These are phyloP conservation scores for Candida dubliniensis DNA, from an alignment of 1,139 yeast genomes.

Conservation along the genomic window DNA sequence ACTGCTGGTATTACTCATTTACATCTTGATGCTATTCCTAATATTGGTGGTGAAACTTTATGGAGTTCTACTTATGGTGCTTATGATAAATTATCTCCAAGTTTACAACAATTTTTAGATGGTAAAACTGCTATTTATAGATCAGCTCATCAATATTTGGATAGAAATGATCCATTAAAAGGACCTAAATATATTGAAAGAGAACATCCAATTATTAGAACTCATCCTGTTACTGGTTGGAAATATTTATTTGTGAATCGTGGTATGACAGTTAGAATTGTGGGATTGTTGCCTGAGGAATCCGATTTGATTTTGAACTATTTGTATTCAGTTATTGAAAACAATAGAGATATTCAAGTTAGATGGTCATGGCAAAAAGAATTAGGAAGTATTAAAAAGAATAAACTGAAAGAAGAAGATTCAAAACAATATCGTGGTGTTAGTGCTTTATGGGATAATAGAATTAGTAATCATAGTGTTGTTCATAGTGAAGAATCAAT, in stretches of 20 bases:
- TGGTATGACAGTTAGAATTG: slow-evolving; percentile 37
- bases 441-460: slow-evolving; percentile 60
- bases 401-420: slow-evolving; percentile 23
- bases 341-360: slow-evolving; percentile 46
- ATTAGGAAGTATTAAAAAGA: slow-evolving; percentile 6
- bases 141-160: slow-evolving; percentile 36
- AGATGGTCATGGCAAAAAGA: slow-evolving; percentile 49
- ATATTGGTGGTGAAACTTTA: slow-evolving; percentile 37
- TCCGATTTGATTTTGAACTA: slow-evolving; percentile 33
- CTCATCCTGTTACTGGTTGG: slow-evolving; percentile 47
- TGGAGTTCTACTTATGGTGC: slow-evolving; percentile 42
- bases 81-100: slow-evolving; percentile 39
- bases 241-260: slow-evolving; percentile 40
- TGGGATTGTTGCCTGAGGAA: slow-evolving; percentile 37
- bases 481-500: slow-evolving; percentile 53
- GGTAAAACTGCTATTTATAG: slow-evolving; percentile 39
- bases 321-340: slow-evolving; percentile 33
- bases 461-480: slow-evolving; percentile 51
- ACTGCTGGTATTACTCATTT: slow-evolving; percentile 42
- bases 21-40: slow-evolving; percentile 36
- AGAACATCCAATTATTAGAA: slow-evolving; percentile 42
- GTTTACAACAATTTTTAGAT: slow-evolving; percentile 36
- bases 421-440: slow-evolving; percentile 51
- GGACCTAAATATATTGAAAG: slow-evolving; percentile 38
- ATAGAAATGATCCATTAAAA: slow-evolving; percentile 31